phyloP scores from a whole-genome alignment of 2,329 filamentous ascomycete genomes.

The Penicillium brasilianum region DNA sequence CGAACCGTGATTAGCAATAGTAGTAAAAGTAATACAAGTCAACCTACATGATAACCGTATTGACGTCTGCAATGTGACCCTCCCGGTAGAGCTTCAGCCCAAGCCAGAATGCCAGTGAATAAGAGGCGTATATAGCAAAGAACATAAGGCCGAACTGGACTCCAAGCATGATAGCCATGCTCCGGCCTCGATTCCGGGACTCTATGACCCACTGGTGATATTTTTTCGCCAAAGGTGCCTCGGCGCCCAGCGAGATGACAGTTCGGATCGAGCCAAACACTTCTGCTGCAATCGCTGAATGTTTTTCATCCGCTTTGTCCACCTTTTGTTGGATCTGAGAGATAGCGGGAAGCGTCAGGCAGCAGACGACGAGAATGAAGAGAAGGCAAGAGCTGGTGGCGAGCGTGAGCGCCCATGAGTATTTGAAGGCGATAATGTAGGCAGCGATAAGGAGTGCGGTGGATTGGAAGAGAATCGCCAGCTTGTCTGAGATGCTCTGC shows the following conservation, averaged over 20 bases:
- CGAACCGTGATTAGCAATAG: not conserved
- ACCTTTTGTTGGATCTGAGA: not conserved
- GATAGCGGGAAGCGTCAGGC: not conserved
- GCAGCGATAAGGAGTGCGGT: not conserved
- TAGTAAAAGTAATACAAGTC: not conserved
- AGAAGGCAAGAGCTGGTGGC: not conserved
- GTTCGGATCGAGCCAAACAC: slow-evolving; percentile 1
- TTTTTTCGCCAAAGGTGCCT: not conserved
- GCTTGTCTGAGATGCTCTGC: slow-evolving; percentile 59
- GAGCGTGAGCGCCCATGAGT: not conserved
- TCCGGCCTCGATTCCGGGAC: not conserved
- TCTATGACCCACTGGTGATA: not conserved
- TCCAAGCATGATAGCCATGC: not conserved
- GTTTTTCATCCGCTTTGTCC: not conserved
- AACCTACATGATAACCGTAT: not conserved
- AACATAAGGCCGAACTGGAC: not conserved
- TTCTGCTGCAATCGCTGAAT: not conserved
- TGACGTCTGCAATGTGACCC: not conserved
- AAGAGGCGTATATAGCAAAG: not conserved
- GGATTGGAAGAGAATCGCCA: slow-evolving; percentile 51
- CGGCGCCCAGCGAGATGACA: not conserved
- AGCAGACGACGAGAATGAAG: not conserved
- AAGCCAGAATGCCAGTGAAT: slow-evolving; percentile 1
- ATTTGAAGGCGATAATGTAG: slow-evolving; percentile 1
- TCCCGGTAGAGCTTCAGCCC: not conserved